phyloP scores from a whole-genome alignment of 805 yeast genomes.

The Candida schatavii region DNA sequence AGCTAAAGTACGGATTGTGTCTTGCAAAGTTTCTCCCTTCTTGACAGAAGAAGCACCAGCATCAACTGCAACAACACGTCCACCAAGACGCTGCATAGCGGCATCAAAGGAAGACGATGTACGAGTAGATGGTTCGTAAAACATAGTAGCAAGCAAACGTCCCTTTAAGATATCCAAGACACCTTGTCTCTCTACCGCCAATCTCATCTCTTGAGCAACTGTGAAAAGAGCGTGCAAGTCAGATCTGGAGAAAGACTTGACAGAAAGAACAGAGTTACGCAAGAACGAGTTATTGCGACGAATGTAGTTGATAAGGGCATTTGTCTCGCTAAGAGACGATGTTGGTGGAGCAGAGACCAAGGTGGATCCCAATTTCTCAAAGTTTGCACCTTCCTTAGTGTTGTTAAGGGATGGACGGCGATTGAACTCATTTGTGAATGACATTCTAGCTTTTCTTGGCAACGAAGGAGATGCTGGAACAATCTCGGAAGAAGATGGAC shows the following conservation, averaged over 20 bases:
- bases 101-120: constrained; percentile 97
- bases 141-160: constrained; percentile 87
- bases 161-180: constrained; percentile 88
- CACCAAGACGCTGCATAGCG: constrained; percentile 99
- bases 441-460: constrained; percentile 36
- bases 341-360: constrained; percentile 74
- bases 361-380: constrained; percentile 56
- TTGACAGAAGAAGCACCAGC: constrained; percentile 89
- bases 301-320: constrained; percentile 74
- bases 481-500: constrained; percentile 24
- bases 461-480: constrained; percentile 40
- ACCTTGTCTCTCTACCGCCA: constrained; percentile 95
- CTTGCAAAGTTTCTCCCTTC: constrained; percentile 98
- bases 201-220: constrained; percentile 96
- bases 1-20: constrained; percentile 90
- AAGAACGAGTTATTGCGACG: constrained; percentile 86
- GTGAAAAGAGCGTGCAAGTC: constrained; percentile 92
- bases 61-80: constrained; percentile 86
- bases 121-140: constrained; percentile 98
- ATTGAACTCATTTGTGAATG: constrained; percentile 26
- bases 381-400: constrained; percentile 38
- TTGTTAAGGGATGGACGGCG: constrained; percentile 33
- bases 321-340: constrained; percentile 68
- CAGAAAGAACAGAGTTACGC: constrained; percentile 84
- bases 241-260: constrained; percentile 79